Evolutionary conservation across 2,329 filamentous ascomycete species (phyloP).

Genomic region (Pestalotiopsis sp.): DNA sequence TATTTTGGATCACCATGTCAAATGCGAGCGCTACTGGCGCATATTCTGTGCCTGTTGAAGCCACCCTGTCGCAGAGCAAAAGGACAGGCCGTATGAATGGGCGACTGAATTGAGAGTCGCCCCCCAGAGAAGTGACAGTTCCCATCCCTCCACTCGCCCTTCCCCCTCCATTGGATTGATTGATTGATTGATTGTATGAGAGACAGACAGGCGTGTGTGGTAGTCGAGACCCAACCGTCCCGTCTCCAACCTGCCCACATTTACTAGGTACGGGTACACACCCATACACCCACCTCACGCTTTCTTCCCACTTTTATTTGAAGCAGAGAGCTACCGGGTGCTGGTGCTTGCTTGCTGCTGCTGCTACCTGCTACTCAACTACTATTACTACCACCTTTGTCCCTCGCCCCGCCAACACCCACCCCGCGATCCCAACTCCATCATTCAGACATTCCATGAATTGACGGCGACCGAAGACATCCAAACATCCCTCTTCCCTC

Average conservation of each 20-base stretch:
- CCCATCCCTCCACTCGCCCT: not conserved
- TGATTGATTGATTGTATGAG: not conserved
- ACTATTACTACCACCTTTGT: not conserved
- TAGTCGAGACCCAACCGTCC: not conserved
- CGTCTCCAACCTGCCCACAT: not conserved
- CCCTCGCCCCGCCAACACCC: slow-evolving; percentile 2
- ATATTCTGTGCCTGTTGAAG: not conserved
- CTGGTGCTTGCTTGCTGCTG: not conserved
- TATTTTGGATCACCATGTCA: not conserved
- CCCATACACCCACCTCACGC: not conserved
- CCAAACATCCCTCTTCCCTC: not conserved
- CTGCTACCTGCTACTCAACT: not conserved
- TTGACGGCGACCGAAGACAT: not conserved
- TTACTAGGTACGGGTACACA: not conserved
- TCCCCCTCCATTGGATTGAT: not conserved
- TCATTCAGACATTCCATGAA: not conserved
- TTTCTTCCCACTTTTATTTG: not conserved
- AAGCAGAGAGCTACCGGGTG: not conserved
- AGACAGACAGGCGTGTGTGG: not conserved
- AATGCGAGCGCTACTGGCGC: not conserved
- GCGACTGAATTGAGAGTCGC: not conserved
- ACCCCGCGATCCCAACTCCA: not conserved
- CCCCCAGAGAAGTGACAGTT: not conserved
- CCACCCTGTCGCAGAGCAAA: not conserved
- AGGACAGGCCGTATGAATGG: not conserved